phyloP scores from a whole-genome alignment of 2,329 filamentous ascomycete genomes.

The Stachybotrys chlorohalonatus region DNA sequence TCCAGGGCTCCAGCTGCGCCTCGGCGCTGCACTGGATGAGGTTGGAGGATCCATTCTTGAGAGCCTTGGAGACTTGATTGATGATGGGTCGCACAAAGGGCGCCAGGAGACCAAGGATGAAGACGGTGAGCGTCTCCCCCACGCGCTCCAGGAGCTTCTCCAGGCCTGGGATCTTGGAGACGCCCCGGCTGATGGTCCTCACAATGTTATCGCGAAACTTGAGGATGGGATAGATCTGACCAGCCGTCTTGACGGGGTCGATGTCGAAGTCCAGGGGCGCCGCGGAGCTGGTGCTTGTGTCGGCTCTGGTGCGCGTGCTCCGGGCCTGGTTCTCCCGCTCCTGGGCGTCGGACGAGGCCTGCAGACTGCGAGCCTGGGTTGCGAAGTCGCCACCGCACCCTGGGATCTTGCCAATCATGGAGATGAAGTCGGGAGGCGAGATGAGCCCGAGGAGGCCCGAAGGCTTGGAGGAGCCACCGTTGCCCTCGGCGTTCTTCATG shows the following conservation, averaged over 20 bases:
- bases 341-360: constrained; percentile 52
- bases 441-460: constrained; percentile 33
- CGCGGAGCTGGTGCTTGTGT: constrained; percentile 5
- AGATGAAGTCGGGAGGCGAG: constrained; percentile 52
- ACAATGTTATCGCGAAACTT: constrained; percentile 92
- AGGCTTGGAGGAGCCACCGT: constrained; percentile 23
- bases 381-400: constrained; percentile 57
- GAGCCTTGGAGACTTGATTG: constrained; percentile 68
- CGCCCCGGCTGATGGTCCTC: constrained; percentile 71
- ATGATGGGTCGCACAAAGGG: constrained; percentile 92
- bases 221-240: constrained; percentile 89
- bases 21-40: constrained; percentile 60
- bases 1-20: constrained; percentile 74
- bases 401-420: constrained; percentile 68
- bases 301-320: constrained; percentile 21
- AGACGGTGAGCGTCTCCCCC: constrained; percentile 83
- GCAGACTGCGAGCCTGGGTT: constrained; percentile 54
- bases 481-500: constrained; percentile 57
- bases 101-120: constrained; percentile 81
- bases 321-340: constrained; percentile 45
- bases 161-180: constrained; percentile 86
- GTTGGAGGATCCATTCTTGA: constrained; percentile 77
- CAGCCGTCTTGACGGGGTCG: constrained; percentile 67
- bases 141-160: constrained; percentile 90
- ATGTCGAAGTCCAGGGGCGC: constrained; percentile 50